Evolutionary conservation across 2,329 filamentous ascomycete species (phyloP), one percentile per base, ranked within the genome.

Genomic region (Neofusicoccum laricinum): DNA sequence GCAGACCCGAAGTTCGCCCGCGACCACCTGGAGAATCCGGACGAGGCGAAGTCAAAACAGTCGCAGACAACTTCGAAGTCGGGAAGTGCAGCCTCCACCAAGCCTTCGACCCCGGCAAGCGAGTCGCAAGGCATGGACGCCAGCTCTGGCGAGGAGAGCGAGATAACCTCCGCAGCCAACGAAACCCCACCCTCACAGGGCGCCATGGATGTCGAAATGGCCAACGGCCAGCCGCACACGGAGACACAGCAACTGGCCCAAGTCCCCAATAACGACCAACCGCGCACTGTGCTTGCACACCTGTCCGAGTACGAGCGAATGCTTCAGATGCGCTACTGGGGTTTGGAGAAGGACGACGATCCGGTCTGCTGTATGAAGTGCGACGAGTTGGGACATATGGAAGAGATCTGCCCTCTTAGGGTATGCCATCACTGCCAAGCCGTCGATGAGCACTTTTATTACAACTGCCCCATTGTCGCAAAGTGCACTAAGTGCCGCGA

Each of bases 401-500:
- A 74, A 19, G 73, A 77, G 32, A 70, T 76, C 38, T 83, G 81
- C 68, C 79, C 79, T 3, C 70, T 71, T 38, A 78, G 77, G 53
- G 65, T 78, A 71, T 82, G 80, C 67, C 67, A 73, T 34, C 76
- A 82, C 67, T 83, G 81, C 66, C 73, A 75, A 40, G 71, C 73
- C 10, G 77, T 77, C 73, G 73, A 76, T 64, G 40, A 74, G 41
- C 81, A 89, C 71, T 79, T 79, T 61, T 76, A 79, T 4, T 80
- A 80, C 67, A 77, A 74, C 62, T 89, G 87, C 67, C 83, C 85
- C 11, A 77, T 75, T 4, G 79, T 78, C 38, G 73, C 74, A 38
- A 80, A 85, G 66, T 89, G 86, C 71, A 71, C 69, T 55, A 87
- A 86, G 71, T 92, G 90, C 74, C 82, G 80, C 53, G 85, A 88